Evolutionary conservation across 106 monocot genomes (phyloP).

Genomic region (Alisma plantagoaquatica): DNA sequence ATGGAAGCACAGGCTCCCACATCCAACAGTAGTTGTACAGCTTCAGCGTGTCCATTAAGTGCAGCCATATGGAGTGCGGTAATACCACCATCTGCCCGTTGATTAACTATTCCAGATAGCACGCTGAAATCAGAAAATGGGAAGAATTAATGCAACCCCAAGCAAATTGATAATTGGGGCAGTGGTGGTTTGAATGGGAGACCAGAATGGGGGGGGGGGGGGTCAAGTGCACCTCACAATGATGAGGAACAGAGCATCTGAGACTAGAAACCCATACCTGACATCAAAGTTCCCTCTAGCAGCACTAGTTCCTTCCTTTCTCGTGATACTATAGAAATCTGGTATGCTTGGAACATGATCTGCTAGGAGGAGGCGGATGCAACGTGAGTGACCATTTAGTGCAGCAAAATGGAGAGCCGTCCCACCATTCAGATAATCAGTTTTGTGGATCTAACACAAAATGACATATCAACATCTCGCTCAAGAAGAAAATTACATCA

Average conservation of each 20-base stretch:
- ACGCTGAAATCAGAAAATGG: conserved; percentile 29
- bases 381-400: conserved; percentile 80
- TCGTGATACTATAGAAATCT: conserved; percentile 43
- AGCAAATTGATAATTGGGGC: too few species aligned
- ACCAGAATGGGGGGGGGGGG: background rate
- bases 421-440: conserved; percentile 90
- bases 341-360: conserved; percentile 77
- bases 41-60: conserved; percentile 71
- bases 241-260: background rate
- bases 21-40: conserved; percentile 79
- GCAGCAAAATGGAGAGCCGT: conserved; percentile 91
- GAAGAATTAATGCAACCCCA: too few species aligned
- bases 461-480: background rate
- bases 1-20: conserved; percentile 69
- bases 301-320: conserved; percentile 20
- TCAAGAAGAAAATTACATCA: background rate
- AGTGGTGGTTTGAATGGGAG: too few species aligned
- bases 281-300: conserved; percentile 45
- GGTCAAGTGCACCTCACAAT: background rate
- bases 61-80: conserved; percentile 98
- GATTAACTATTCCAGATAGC: conserved; percentile 53
- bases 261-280: conserved; percentile 19
- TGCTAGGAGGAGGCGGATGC: conserved; percentile 77
- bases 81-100: conserved; percentile 88
- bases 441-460: conserved; percentile 68